Evolutionary conservation across 2,329 filamentous ascomycete genomes (phyloP).

Genomic region (Trichoderma polysporum): DNA sequence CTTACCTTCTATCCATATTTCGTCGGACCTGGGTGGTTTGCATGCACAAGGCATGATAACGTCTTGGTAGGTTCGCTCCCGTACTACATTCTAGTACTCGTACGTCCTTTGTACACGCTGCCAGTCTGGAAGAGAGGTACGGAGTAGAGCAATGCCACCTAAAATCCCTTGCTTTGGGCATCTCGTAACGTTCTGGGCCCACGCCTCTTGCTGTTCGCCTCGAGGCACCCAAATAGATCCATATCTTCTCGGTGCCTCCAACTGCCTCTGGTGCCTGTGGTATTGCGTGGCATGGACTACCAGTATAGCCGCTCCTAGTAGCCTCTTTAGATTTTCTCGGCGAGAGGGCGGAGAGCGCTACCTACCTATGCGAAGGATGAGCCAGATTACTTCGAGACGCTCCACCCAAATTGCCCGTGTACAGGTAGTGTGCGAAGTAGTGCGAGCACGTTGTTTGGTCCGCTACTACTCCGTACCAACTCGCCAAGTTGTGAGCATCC

Average conservation of each 20-base stretch:
- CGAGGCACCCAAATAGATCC: no score
- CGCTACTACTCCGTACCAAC: neutral
- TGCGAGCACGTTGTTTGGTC: neutral
- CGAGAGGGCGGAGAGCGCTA: neutral
- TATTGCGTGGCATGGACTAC: neutral
- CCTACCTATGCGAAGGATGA: no score
- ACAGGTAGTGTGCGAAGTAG: neutral
- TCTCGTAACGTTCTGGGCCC: neutral
- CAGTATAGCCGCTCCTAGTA: no score
- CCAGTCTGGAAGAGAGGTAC: neutral
- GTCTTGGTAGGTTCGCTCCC: no score
- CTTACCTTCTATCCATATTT: neutral
- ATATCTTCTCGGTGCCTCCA: no score
- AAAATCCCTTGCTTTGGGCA: no score
- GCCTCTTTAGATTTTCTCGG: neutral
- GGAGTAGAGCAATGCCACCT: no score
- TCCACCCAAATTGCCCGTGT: neutral
- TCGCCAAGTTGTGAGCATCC: neutral
- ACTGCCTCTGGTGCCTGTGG: no score
- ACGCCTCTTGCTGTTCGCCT: neutral
- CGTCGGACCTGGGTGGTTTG: no score
- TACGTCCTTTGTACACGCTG: neutral
- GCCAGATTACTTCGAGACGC: no score
- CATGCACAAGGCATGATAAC: neutral
- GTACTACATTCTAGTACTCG: neutral